Percentiles rank a stretch among this genome's conserved stretches.
Conservation (phyloP, 768 basidiomycete genomes). For the Lentinula raphanica region DNA sequence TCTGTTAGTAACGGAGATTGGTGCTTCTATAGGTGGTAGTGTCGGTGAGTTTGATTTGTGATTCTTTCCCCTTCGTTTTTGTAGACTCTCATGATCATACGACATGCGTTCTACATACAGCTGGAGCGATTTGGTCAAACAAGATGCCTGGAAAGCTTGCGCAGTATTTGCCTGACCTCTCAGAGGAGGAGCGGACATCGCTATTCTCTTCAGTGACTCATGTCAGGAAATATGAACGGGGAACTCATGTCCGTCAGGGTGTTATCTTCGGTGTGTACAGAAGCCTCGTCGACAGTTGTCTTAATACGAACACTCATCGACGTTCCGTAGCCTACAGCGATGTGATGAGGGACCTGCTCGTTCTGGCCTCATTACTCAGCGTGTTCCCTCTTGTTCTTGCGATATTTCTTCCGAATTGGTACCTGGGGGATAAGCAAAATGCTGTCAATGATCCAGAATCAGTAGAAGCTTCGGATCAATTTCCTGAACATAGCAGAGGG, state of each 20-base stretch:
- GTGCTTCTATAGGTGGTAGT: conserved; percentile 61
- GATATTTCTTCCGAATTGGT: conserved; percentile 59
- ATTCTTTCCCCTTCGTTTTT: not conserved
- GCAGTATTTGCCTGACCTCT: conserved; percentile 46
- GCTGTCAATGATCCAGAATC: conserved; percentile 42
- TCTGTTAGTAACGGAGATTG: conserved; percentile 64
- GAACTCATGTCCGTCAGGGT: conserved; percentile 58
- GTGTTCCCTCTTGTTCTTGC: conserved; percentile 55
- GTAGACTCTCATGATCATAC: not conserved
- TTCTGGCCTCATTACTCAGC: conserved; percentile 46
- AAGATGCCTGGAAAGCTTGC: conserved; percentile 61
- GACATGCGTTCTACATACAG: conserved; percentile 24
- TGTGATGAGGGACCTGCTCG: conserved; percentile 52
- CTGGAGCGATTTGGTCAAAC: conserved; percentile 62
- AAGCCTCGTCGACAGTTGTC: no score
- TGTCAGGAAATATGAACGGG: conserved; percentile 43
- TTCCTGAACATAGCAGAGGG: not conserved
- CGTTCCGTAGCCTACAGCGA: conserved; percentile 41
- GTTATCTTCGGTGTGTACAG: conserved; percentile 50
- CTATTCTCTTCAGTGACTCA: conserved; percentile 53
- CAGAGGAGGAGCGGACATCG: conserved; percentile 33
- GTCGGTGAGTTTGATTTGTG: conserved; percentile 35
- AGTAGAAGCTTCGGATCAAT: not conserved
- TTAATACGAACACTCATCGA: no score
- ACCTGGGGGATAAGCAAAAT: conserved; percentile 67